A percentile compares a stretch with the other conserved stretches of the same genome.
Evolutionary conservation across 768 basidiomycete genomes (phyloP).

Genomic region (Gyrodon lividus): DNA sequence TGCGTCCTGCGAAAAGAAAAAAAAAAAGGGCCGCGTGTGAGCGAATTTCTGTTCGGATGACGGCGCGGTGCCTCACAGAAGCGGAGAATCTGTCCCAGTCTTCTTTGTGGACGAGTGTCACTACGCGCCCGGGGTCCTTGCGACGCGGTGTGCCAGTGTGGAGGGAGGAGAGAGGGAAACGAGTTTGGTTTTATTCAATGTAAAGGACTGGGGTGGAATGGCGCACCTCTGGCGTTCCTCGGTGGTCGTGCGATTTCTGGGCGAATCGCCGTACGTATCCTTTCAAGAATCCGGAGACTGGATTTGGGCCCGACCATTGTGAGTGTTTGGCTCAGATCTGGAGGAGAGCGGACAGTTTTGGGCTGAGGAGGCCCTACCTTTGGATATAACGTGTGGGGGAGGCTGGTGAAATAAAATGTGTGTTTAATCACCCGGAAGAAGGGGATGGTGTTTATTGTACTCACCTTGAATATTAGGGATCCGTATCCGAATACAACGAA

Average conservation of each 20-base stretch:
- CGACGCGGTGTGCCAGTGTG: no score
- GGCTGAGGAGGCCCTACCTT: conserved; percentile 48
- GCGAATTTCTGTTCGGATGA: neutral
- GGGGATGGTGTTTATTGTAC: neutral
- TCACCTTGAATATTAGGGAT: conserved; percentile 85
- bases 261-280: conserved; percentile 90
- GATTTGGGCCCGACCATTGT: neutral
- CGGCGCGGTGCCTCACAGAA: conserved; percentile 45
- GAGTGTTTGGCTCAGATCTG: neutral
- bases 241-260: conserved; percentile 89
- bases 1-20: conserved; percentile 21
- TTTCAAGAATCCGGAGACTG: conserved; percentile 82
- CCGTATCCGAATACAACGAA: conserved; percentile 92
- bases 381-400: conserved; percentile 70
- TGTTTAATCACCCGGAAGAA: neutral
- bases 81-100: conserved; percentile 80
- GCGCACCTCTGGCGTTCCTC: conserved; percentile 79
- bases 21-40: no score
- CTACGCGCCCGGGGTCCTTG: conserved; percentile 84
- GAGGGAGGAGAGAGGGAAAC: no score
- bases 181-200: neutral
- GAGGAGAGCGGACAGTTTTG: neutral
- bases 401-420: conserved; percentile 46
- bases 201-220: conserved; percentile 2
- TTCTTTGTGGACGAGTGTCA: conserved; percentile 83